phyloP scores from a whole-genome alignment of 768 basidiomycete species.

The Mycena olivaceomarginata region DNA sequence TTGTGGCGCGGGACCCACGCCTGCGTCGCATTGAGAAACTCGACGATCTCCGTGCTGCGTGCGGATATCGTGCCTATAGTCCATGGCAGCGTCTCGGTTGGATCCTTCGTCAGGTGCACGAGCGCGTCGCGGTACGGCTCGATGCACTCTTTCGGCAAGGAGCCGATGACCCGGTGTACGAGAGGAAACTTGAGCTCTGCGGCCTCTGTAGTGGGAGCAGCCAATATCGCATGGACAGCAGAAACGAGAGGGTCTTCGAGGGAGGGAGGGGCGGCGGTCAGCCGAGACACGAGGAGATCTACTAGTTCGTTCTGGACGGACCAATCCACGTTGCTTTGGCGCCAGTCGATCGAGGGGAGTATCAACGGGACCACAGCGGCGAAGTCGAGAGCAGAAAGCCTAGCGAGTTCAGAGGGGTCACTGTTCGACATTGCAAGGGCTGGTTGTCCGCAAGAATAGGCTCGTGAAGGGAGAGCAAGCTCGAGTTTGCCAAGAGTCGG shows the following conservation, averaged over 20 bases:
- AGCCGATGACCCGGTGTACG: background rate
- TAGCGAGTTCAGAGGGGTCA: background rate
- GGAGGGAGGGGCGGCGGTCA: background rate
- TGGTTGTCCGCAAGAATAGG: no score
- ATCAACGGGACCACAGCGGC: background rate
- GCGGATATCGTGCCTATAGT: background rate
- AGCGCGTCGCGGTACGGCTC: background rate
- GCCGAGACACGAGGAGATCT: slow-evolving; percentile 1
- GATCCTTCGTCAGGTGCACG: background rate
- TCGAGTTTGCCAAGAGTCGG: no score
- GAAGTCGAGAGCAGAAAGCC: background rate
- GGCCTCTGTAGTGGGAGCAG: background rate
- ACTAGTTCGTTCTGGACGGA: background rate
- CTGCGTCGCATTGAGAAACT: slow-evolving; percentile 16
- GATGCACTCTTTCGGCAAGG: background rate
- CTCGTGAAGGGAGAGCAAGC: no score
- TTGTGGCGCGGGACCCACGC: slow-evolving; percentile 29
- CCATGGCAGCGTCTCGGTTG: background rate
- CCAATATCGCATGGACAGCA: background rate
- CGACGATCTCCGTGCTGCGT: background rate
- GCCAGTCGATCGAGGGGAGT: background rate
- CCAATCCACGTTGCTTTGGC: background rate
- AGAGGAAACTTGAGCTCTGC: background rate
- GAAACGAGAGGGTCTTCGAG: slow-evolving; percentile 10
- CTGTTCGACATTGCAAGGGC: background rate